Percentiles rank a stretch among this genome's conserved stretches.
These are phyloP conservation scores for Globisporangium radiosum DNA, from an alignment of 352 stramenopile species.

Conservation along the genomic window DNA sequence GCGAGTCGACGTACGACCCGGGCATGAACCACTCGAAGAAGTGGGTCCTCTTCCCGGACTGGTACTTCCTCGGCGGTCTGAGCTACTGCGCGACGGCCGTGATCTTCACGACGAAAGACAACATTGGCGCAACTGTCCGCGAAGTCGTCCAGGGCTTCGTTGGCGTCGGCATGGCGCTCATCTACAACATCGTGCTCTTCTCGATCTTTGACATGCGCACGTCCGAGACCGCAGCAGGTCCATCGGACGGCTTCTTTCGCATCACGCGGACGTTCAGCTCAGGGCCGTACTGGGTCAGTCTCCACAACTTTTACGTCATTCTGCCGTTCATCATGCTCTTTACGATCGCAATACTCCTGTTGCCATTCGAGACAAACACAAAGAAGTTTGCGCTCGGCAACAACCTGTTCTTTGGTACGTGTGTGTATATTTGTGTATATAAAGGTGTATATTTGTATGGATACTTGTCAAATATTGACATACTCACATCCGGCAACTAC, in stretches of 20 bases:
- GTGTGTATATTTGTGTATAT: background rate
- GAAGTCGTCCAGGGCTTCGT: constrained; percentile 33
- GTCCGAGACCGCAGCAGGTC: constrained; percentile 19
- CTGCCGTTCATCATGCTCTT: constrained; percentile 58
- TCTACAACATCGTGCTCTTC: constrained; percentile 67
- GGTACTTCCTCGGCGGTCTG: constrained; percentile 62
- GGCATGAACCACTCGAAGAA: constrained; percentile 25
- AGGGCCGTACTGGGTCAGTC: constrained; percentile 43
- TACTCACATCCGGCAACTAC: no score
- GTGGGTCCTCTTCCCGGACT: constrained; percentile 56
- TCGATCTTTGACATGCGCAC: constrained; percentile 24
- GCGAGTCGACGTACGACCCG: constrained; percentile 26
- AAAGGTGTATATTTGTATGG: background rate
- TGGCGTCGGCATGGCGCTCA: constrained; percentile 37
- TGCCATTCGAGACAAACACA: constrained; percentile 55
- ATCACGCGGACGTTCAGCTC: constrained; percentile 47
- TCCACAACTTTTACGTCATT: constrained; percentile 36
- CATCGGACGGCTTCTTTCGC: constrained; percentile 29
- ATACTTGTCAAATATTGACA: no score
- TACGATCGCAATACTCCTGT: constrained; percentile 39
- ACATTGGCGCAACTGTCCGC: constrained; percentile 32
- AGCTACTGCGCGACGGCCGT: constrained; percentile 50
- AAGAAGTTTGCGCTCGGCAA: constrained; percentile 64
- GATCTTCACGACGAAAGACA: constrained; percentile 34
- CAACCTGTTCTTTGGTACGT: constrained; percentile 53